Conservation (phyloP, 495 filamentous ascomycete species). For the Neohortaea acidophila region DNA sequence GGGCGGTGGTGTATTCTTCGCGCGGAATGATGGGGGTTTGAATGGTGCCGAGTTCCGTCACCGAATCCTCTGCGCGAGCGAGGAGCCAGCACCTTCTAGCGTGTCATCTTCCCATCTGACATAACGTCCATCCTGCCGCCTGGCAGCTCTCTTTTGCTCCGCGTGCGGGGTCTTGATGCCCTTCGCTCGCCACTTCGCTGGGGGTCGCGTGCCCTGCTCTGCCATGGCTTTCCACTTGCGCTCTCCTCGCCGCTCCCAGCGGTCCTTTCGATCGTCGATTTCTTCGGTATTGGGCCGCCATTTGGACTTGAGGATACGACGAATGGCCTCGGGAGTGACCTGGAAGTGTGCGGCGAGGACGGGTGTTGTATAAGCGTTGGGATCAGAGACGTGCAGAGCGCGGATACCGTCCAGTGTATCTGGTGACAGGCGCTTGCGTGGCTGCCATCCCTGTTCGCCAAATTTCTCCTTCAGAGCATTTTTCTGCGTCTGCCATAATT, state of each 20-base stretch:
- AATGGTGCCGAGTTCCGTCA: too few species aligned
- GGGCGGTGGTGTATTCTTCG: too few species aligned
- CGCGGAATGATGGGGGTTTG: too few species aligned
- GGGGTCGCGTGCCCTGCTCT: constrained; percentile 52
- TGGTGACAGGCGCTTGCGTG: constrained; percentile 73
- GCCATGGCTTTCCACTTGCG: constrained; percentile 60
- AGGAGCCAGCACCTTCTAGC: too few species aligned
- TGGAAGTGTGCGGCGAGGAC: constrained; percentile 66
- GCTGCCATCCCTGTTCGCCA: constrained; percentile 52
- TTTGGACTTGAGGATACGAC: constrained; percentile 69
- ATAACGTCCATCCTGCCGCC: too few species aligned
- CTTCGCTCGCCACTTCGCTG: constrained; percentile 48
- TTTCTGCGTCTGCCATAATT: constrained; percentile 62
- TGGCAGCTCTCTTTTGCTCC: too few species aligned
- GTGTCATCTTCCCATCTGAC: too few species aligned
- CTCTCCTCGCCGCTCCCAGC: constrained; percentile 70
- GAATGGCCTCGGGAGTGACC: constrained; percentile 71
- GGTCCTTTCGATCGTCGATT: constrained; percentile 39
- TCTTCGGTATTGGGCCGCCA: constrained; percentile 59
- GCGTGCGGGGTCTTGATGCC: constrained; percentile 40
- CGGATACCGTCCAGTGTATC: constrained; percentile 80
- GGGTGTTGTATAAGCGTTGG: constrained; percentile 56
- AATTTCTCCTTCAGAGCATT: constrained; percentile 56
- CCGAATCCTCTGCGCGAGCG: too few species aligned
- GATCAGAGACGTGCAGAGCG: constrained; percentile 56